phyloP scores from a whole-genome alignment of 495 filamentous ascomycete genomes.

The Achaetomiella virescens region DNA sequence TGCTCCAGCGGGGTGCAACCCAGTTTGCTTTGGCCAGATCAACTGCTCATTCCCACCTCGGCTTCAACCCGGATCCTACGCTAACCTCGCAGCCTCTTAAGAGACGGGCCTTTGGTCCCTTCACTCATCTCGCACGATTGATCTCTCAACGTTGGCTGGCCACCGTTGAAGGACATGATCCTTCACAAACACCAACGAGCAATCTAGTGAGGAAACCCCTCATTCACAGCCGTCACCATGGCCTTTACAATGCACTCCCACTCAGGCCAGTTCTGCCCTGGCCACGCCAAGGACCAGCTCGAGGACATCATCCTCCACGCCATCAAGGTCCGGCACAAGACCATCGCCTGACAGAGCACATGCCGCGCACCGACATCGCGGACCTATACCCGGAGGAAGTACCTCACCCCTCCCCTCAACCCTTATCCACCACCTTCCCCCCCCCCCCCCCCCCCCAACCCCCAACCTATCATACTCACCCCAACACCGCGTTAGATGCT shows the following conservation, averaged over 20 bases:
- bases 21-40: too few relatives aligned
- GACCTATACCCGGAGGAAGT: conserved; percentile 96
- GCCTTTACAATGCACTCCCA: conserved; percentile 98
- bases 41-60: too few relatives aligned
- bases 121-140: too few relatives aligned
- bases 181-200: too few relatives aligned
- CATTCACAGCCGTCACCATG: conserved; percentile 46
- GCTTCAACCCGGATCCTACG: too few relatives aligned
- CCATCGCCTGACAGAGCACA: conserved; percentile 93
- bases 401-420: conserved; percentile 1
- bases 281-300: conserved; percentile 76
- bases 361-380: conserved; percentile 64
- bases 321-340: conserved; percentile 68
- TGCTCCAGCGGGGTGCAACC: too few relatives aligned
- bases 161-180: too few relatives aligned
- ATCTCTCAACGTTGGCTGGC: too few relatives aligned
- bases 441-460: conserved; percentile 3
- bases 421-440: not conserved
- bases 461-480: conserved; percentile 13
- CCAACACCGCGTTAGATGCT: conserved; percentile 25
- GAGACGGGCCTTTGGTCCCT: too few relatives aligned
- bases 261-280: conserved; percentile 91
- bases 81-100: too few relatives aligned
- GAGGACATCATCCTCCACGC: conserved; percentile 78
- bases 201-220: conserved; percentile 2